Conservation (phyloP, 78 protist species). For the slime mould (Dictyostelium discoideum) region DNA sequence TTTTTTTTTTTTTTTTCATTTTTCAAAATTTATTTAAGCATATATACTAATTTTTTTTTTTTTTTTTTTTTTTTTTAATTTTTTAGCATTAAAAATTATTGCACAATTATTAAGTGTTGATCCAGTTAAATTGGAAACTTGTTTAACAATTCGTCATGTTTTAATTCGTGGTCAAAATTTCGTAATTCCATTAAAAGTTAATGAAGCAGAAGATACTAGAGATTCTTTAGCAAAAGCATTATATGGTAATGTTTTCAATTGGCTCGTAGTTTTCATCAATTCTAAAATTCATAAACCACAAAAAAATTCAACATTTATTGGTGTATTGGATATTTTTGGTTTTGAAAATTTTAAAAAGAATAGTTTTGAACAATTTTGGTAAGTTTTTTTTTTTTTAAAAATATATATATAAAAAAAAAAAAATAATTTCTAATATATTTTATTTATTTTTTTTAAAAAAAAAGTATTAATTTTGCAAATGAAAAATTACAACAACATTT, state of each 20-base stretch:
- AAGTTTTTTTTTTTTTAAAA: slow-evolving; percentile 12
- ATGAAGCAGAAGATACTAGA: slow-evolving; percentile 85
- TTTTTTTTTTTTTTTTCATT: no score
- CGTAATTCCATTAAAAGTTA: slow-evolving; percentile 78
- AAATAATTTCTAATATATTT: not conserved
- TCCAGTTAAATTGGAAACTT: slow-evolving; percentile 57
- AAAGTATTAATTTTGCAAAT: slow-evolving; percentile 92
- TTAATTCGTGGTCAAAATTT: slow-evolving; percentile 80
- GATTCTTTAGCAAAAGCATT: slow-evolving; percentile 90
- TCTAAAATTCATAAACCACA: slow-evolving; percentile 71
- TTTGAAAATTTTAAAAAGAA: slow-evolving; percentile 90
- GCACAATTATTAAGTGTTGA: slow-evolving; percentile 65
- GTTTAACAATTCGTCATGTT: slow-evolving; percentile 66
- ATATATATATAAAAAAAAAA: no score
- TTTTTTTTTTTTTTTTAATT: not conserved
- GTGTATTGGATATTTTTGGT: slow-evolving; percentile 95
- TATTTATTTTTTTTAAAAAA: not conserved
- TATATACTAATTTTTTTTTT: not conserved
- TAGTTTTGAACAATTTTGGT: slow-evolving; percentile 95
- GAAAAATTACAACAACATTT: slow-evolving; percentile 95
- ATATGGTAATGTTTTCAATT: slow-evolving; percentile 88
- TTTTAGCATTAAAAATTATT: slow-evolving; percentile 46
- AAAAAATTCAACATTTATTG: slow-evolving; percentile 80
- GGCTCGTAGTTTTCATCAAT: slow-evolving; percentile 87
- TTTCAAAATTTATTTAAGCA: no score